Evolutionary conservation across 441 rosid genomes (phyloP).

Genomic region (Omphalea diandra): DNA sequence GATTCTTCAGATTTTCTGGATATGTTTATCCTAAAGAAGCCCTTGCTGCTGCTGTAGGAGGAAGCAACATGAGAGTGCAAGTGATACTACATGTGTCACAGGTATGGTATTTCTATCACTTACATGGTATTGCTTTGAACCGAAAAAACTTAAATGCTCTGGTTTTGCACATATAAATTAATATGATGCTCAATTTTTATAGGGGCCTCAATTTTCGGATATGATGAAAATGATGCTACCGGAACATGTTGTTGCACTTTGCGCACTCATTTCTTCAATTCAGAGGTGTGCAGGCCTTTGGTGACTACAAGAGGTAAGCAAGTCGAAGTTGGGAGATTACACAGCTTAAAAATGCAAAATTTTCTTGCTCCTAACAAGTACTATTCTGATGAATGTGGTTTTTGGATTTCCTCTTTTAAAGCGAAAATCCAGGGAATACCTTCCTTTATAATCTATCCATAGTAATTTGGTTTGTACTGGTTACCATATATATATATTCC

Average conservation of each 20-base stretch:
- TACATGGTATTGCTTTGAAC: conserved; percentile 11
- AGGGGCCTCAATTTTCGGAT: conserved; percentile 66
- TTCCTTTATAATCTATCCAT: neutral
- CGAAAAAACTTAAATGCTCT: conserved; percentile 17
- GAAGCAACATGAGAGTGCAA: conserved; percentile 65
- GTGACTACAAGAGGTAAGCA: conserved; percentile 80
- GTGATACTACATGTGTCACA: conserved; percentile 62
- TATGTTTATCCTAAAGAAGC: conserved; percentile 67
- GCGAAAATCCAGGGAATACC: too few relatives aligned
- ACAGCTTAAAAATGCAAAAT: neutral
- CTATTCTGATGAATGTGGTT: neutral
- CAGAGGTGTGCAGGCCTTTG: conserved; percentile 82
- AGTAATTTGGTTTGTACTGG: neutral
- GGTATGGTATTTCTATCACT: conserved; percentile 46
- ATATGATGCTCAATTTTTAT: conserved; percentile 32
- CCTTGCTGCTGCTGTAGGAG: conserved; percentile 73
- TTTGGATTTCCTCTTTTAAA: neutral
- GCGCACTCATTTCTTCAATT: conserved; percentile 67
- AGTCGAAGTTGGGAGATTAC: conserved; percentile 13
- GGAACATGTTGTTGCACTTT: conserved; percentile 50
- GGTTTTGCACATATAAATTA: conserved; percentile 16
- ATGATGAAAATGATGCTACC: conserved; percentile 51
- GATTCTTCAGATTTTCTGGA: conserved; percentile 73
- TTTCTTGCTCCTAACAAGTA: neutral
- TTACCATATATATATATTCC: too few relatives aligned